phyloP scores from a whole-genome alignment of 176 grass and related monocot genomes.

The Musa beccarii region DNA sequence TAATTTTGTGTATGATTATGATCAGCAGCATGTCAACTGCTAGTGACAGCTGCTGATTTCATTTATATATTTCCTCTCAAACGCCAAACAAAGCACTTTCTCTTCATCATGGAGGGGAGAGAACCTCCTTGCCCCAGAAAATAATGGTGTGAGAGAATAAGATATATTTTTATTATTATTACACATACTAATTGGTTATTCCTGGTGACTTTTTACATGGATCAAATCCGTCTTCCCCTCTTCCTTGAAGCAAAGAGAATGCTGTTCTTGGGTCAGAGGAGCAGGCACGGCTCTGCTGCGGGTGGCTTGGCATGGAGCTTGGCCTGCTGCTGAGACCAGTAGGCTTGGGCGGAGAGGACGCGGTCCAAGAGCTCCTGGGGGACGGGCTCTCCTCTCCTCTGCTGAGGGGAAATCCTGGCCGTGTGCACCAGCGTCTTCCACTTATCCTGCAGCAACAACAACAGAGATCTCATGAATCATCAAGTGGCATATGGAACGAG shows the following conservation, averaged over 20 bases:
- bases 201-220: neutral
- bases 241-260: neutral
- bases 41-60: no score
- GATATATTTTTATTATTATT: neutral
- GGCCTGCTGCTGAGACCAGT: slow-evolving; percentile 95
- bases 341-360: slow-evolving; percentile 73
- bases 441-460: slow-evolving; percentile 48
- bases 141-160: neutral
- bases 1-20: no score
- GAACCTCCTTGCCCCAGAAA: neutral
- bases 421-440: slow-evolving; percentile 99
- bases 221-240: neutral
- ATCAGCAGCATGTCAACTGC: no score
- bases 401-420: slow-evolving; percentile 90
- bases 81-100: neutral
- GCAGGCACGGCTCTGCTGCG: slow-evolving; percentile 56
- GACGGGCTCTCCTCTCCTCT: slow-evolving; percentile 85
- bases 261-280: slow-evolving; percentile 31
- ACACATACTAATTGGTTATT: slow-evolving; percentile 2
- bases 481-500: no score
- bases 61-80: neutral
- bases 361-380: slow-evolving; percentile 89
- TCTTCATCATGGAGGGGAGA: neutral
- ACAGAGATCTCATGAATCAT: neutral
- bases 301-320: slow-evolving; percentile 79